Evolutionary conservation across 176 grass and related monocot species (phyloP), one percentile per base, ranked within the genome.

Genomic region (Stipa capillata): DNA sequence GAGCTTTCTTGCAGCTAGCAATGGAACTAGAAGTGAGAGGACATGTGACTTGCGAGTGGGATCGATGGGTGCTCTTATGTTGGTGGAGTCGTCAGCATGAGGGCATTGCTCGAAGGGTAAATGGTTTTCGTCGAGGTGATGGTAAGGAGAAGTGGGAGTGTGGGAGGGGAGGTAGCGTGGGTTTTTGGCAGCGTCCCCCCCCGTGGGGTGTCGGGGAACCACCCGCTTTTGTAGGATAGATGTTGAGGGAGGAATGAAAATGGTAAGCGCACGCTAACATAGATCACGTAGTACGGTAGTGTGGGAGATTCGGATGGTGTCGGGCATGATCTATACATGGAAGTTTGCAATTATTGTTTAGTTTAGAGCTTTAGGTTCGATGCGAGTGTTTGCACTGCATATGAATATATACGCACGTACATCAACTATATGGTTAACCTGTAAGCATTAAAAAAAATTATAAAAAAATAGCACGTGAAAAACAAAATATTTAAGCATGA

Each of bases 111-210:
- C 21, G 70, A 84, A 72, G 36, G 25, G 59, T n/a, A 69, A 50
- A 62, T n/a, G 73, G 44, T 4, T 78, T 73, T 51, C 27, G 50
- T 42, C 14, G 70, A 43, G 65, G 47, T 78, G 82, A 71, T 36
- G 77, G 63, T 56, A 85, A 62, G 80, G 63, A 47, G 50, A n/a
- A 73, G 72, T 42, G 58, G 72, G 83, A 73, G 60, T 37, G 82
- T 8, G 40, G 34, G 42, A 34, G 49, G 14, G 2, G 14, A 36
- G 44, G 59, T n/a, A n/a, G n/a, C n/a, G n/a, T 21, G 32, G 74
- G 33, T 2, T 50, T 51, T 48, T 40, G 40, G 50, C 53, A 11
- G 51, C 1, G 72, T 42, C 31, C 10, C n/a, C 23, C 31, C 52
- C 64, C 70, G 54, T 58, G 81, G 74, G 52, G 65, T 85, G 83